Base-by-base conservation (phyloP, 345 rosid species). In the Aethionema arabicum region DNA sequence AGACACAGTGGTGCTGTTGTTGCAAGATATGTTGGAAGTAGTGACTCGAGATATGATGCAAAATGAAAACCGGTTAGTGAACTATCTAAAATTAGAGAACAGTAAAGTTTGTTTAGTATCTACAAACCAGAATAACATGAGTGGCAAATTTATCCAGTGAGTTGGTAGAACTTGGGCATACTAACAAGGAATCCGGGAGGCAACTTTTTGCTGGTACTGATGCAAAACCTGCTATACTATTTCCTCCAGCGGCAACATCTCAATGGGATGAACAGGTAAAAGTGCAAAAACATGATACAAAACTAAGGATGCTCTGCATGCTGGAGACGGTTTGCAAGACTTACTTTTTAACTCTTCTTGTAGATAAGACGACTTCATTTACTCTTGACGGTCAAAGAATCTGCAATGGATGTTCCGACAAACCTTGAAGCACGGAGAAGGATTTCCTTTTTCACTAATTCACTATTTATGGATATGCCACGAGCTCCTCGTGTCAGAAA, bases 341-440 rank as follows among this genome's bases (percentile, higher is more conserved):
- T 40, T 38, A 44, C 27, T 29, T 10, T 27, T 55, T 70, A 47
- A 63, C 12, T 54, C 6, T 36, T 58, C 70, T n/a, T n/a, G 35
- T 69, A 93, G 99, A 87, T 87, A 72, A 79, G 88, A 51, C 90
- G 99, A 66, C 95, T 93, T 63, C 82, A 92, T 81, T 81, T 93
- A 61, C 91, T 93, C 50, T 70, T 90, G 75, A 93, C 97, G 6
- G 96, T 85, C 50, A 93, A 83, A 77, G 99, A 90, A 76, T 84
- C 97, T 53, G 97, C 96, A 59, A 57, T 68, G 72, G 91, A 92
- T 60, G 85, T 92, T 57, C 99, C 99, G 42, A 76, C 79, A 67
- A 92, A 90, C 78, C 97, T 92, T 69, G 97, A 92, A 86, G 99
- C 99, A 4, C 88, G 93, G 52, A 83, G 99, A 69, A 85, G 99